These are phyloP conservation scores for Trametes villosa DNA, from an alignment of 768 basidiomycete genomes.

Conservation along the genomic window DNA sequence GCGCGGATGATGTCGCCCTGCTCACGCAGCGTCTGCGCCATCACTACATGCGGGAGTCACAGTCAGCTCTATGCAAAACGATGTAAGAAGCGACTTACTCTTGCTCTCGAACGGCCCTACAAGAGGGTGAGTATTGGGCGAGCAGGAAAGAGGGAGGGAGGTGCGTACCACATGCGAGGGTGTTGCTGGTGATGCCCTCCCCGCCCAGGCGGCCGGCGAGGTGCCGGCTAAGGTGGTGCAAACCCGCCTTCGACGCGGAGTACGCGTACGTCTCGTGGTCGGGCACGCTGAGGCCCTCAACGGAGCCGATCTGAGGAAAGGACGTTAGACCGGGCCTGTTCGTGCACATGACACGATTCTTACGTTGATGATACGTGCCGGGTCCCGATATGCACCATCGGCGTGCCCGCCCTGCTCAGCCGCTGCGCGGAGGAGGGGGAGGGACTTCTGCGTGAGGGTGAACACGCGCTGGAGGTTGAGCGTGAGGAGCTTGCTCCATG, in stretches of 20 bases:
- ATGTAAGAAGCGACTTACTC: constrained; percentile 26
- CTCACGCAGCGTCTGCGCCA: constrained; percentile 52
- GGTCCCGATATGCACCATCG: constrained; percentile 45
- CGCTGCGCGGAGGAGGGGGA: constrained; percentile 58
- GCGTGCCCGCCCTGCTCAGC: constrained; percentile 45
- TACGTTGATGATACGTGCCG: constrained; percentile 67
- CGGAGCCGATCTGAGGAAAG: constrained; percentile 56
- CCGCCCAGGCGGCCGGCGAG: constrained; percentile 59
- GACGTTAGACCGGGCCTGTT: not conserved
- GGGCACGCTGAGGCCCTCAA: constrained; percentile 59
- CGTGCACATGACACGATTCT: no score
- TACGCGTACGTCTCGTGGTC: constrained; percentile 68
- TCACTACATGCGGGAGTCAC: constrained; percentile 44
- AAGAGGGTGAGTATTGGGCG: not conserved
- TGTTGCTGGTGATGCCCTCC: constrained; percentile 64
- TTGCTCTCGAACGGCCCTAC: constrained; percentile 39
- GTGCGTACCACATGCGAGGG: constrained; percentile 61
- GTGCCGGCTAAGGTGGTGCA: constrained; percentile 62
- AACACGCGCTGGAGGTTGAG: constrained; percentile 69
- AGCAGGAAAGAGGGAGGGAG: not conserved
- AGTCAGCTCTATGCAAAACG: not conserved
- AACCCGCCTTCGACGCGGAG: constrained; percentile 63
- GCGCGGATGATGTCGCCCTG: constrained; percentile 48
- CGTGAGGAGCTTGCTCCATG: constrained; percentile 63
- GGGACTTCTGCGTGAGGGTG: constrained; percentile 61